Evolutionary conservation across 768 basidiomycete genomes (phyloP), one percentile per base, ranked within the genome.

Genomic region (Suillus subaureus): DNA sequence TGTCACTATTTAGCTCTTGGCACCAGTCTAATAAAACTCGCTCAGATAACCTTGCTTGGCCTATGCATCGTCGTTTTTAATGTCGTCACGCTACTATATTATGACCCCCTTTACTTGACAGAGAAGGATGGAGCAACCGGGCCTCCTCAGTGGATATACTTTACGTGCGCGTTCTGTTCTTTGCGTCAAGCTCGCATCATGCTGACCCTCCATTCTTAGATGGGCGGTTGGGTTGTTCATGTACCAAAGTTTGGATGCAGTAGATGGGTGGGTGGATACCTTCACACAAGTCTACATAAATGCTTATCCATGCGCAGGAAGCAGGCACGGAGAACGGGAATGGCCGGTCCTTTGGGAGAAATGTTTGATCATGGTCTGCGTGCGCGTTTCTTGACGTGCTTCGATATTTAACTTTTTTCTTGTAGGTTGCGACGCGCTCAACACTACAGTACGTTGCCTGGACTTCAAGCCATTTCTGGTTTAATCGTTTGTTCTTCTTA

Each of bases 261-360:
- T 95, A 60, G 95, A 97, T 73, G 94, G 93, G 93, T 93, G 69
- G 37, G 87, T 71, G 12, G 35, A 63, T 45, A 45, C 16, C 21
- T 65, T 62, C 16, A 64, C 37, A 68, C 66, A 66, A 73, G 67
- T 71, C 66, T 33, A 56, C 56, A 51, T 61, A 70, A 15, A 49
- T 40, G 62, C 45, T 68, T 52, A 71, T 15, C 61, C 11, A 33
- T 23, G 2, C 56, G 3, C 69, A 94, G 97, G 18, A 98, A 98
- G 76, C 97, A 99, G 78, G 97, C 97, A 26, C 82, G 97, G 67
- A 81, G 97, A 61, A 97, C 96, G 1, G 95, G 95, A 1, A 99
- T 97, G 93, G 92, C 95, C n/a, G 94, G 97, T 6, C 97, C 97
- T 31, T 80, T 99, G 39, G 97, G 97, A 21, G 93, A 99, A 77